phyloP scores from a whole-genome alignment of 345 rosid genomes.

The Rhodamnia argentea region DNA sequence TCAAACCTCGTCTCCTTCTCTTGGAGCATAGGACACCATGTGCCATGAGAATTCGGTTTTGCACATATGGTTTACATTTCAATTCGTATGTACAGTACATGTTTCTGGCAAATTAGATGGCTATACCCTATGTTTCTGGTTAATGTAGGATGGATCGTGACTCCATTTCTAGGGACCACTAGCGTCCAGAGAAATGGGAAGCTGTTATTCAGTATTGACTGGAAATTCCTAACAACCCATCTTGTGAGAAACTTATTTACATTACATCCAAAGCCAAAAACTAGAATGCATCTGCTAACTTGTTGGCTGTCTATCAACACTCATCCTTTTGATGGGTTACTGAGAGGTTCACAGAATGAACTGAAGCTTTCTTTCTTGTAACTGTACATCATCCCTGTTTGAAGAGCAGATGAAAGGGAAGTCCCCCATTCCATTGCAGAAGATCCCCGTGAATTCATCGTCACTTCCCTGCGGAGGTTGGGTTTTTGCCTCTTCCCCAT shows the following conservation, averaged over 20 bases:
- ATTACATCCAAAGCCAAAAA: not conserved
- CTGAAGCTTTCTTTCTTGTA: slow-evolving; percentile 21
- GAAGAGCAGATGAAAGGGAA: slow-evolving; percentile 9
- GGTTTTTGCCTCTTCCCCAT: slow-evolving; percentile 21
- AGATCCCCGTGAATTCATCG: slow-evolving; percentile 28
- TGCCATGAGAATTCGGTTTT: too few relatives aligned
- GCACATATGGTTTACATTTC: too few relatives aligned
- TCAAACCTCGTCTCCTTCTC: not conserved
- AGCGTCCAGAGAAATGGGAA: not conserved
- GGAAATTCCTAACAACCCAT: not conserved
- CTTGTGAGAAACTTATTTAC: not conserved
- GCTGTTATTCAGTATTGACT: not conserved
- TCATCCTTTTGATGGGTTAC: not conserved
- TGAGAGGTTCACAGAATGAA: slow-evolving; percentile 13
- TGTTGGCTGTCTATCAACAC: not conserved
- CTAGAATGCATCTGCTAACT: not conserved
- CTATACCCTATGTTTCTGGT: too few relatives aligned
- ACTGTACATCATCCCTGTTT: slow-evolving; percentile 9
- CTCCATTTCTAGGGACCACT: not conserved
- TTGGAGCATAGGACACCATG: too few relatives aligned
- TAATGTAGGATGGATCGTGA: too few relatives aligned
- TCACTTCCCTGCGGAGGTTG: slow-evolving; percentile 8
- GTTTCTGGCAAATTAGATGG: too few relatives aligned
- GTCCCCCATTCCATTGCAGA: slow-evolving; percentile 18
- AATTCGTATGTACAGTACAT: too few relatives aligned